Conservation (phyloP, 2,329 filamentous ascomycete genomes). For the Berkeleyomyces rouxiae region DNA sequence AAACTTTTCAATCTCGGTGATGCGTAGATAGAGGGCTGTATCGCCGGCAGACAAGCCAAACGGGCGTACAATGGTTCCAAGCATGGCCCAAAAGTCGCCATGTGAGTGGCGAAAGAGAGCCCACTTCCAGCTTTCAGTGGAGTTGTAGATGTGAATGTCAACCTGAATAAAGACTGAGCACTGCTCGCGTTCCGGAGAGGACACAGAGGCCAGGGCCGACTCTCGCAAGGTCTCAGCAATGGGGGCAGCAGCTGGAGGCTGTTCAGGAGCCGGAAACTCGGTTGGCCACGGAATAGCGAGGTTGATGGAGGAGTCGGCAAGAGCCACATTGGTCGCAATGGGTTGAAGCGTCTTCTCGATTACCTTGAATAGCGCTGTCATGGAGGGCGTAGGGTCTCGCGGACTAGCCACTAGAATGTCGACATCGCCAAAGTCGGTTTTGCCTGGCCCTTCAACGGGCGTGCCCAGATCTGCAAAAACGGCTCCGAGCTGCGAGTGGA, state of each 20-base stretch:
- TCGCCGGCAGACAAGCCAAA: constrained; percentile 52
- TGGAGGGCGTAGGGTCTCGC: constrained; percentile 4
- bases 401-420: constrained; percentile 45
- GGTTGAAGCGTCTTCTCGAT: background rate
- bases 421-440: constrained; percentile 53
- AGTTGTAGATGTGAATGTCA: constrained; percentile 42
- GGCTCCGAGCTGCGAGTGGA: constrained; percentile 28
- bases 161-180: constrained; percentile 37
- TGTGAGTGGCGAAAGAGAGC: constrained; percentile 51
- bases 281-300: constrained; percentile 41
- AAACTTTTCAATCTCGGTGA: constrained; percentile 47
- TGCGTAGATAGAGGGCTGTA: constrained; percentile 44
- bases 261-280: constrained; percentile 8
- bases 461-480: constrained; percentile 39
- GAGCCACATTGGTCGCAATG: constrained; percentile 8
- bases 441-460: constrained; percentile 53
- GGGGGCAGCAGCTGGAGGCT: background rate
- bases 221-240: background rate
- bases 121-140: constrained; percentile 37
- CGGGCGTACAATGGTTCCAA: constrained; percentile 46
- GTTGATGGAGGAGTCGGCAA: constrained; percentile 19
- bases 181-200: background rate
- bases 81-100: constrained; percentile 50
- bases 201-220: background rate
- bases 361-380: background rate